Evolutionary conservation across 108 stramenopile species (phyloP).

Genomic region (Nitzschia inconspicua): DNA sequence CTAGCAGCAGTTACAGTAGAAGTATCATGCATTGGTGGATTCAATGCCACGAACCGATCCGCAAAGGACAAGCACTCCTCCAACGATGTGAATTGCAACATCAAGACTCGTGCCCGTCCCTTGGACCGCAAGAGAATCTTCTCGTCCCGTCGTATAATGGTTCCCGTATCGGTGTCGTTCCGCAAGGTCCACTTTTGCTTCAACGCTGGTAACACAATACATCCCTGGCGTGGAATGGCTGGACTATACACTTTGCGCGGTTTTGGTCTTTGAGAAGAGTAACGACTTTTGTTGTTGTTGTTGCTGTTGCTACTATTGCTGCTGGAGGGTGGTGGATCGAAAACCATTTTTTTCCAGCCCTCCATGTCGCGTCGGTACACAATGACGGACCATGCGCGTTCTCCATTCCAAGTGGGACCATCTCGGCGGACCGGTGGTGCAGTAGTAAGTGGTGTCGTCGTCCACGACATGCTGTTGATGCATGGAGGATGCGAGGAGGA

Average conservation of each 20-base stretch:
- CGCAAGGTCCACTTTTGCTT: conserved; percentile 27
- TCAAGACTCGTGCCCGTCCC: conserved; percentile 25
- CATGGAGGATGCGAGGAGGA: too few species aligned
- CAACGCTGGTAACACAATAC: conserved; percentile 28
- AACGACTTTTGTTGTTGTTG: neutral
- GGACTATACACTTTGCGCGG: too few species aligned
- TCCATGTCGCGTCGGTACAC: conserved; percentile 7
- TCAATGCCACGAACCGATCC: conserved; percentile 27
- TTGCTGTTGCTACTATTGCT: neutral
- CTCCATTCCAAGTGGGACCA: too few species aligned
- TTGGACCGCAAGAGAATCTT: conserved; percentile 30
- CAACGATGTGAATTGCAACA: conserved; percentile 35
- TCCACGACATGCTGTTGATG: too few species aligned
- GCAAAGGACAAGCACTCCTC: conserved; percentile 36
- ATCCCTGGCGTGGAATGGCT: neutral
- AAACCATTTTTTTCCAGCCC: conserved; percentile 8
- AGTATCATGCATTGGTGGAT: conserved; percentile 4
- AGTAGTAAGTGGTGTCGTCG: too few species aligned
- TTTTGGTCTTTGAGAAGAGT: too few species aligned
- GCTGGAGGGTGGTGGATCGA: neutral
- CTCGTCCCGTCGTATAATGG: conserved; percentile 25
- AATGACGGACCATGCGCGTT: conserved; percentile 8
- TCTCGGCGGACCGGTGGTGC: too few species aligned
- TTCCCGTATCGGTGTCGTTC: conserved; percentile 15
- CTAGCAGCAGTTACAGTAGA: neutral